Base-by-base conservation (phyloP, 495 filamentous ascomycete genomes). In the Tuber magnatum region DNA sequence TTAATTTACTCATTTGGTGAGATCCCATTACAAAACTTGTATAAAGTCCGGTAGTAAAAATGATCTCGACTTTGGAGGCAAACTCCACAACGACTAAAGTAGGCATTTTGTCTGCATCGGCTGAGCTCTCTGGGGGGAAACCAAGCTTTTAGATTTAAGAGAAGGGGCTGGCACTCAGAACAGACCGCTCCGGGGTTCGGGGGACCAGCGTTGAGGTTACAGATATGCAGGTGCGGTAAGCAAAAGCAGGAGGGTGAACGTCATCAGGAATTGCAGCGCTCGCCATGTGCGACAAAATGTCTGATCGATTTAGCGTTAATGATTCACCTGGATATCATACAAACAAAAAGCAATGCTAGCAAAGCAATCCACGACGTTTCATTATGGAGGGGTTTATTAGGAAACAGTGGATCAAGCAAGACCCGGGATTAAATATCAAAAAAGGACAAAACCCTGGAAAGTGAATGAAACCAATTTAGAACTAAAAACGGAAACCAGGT, bases 301-400 rank as follows among this genome's bases (percentile, higher is more conserved):
- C 5, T 0, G 1, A 35, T 65, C 56, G 20, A 18, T 16, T 35
- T 65, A 65, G 28, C 35, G 56, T 35, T 32, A 65, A 65, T 65
- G 56, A 20, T 65, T 65, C 56, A 65, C 56, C 28, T 32, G 56
- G 56, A 20, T 65, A 65, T 65, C 28, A 65, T 65, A 65, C 35
- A 70, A 73, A 35, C 35, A 61, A 73, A 73, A 73, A 69, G 28
- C 18, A 70, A 14, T n/a, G n/a, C 71, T 16, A 73, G 71, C 56
- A 73, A 32, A 73, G 56, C 14, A 70, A 73, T n/a, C 39, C 22
- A 28, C n/a, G 22, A 28, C 10, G 38, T 61, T 56, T 35, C 42
- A 73, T 38, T 56, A 73, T 18, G 42, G 35, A 40, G 69, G 12
- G 43, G 12, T 41, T 71, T 71, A 40, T 44, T 40, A 71, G 69